Conservation (phyloP, 768 basidiomycete genomes). For the Psilocybe sp. region DNA sequence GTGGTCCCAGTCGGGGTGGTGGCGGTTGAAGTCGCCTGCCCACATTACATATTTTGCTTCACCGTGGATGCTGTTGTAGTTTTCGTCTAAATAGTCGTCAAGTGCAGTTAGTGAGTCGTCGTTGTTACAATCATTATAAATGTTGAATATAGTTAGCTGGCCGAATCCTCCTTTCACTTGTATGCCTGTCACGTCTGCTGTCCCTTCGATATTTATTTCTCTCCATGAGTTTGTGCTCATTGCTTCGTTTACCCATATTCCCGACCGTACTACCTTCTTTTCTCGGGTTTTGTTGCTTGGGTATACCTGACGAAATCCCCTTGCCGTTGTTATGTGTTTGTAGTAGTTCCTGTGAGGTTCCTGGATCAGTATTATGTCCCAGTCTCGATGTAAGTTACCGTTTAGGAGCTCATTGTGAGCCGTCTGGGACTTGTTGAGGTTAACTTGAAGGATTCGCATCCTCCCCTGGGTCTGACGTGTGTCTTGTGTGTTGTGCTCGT, state of each 20-base stretch:
- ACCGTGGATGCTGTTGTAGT: background rate
- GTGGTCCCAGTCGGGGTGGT: background rate
- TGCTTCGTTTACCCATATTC: background rate
- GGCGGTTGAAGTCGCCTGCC: no score
- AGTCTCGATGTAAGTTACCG: background rate
- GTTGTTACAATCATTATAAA: no score
- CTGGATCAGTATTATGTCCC: background rate
- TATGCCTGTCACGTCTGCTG: background rate
- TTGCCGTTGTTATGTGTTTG: background rate
- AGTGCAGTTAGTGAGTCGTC: background rate
- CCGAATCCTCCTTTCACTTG: background rate
- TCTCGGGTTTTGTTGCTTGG: background rate
- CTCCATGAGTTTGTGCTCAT: background rate
- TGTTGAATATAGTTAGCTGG: background rate
- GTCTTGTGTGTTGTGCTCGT: no score
- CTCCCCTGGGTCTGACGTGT: no score
- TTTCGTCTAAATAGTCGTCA: background rate
- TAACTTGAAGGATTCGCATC: background rate
- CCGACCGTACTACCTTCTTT: background rate
- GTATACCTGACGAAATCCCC: background rate
- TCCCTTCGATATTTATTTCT: background rate
- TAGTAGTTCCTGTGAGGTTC: background rate
- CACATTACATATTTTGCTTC: background rate
- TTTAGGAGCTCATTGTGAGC: no score
- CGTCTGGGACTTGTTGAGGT: background rate